These are phyloP conservation scores for Colletotrichum simmondsii DNA, from an alignment of 2,329 filamentous ascomycete genomes.

Conservation along the genomic window DNA sequence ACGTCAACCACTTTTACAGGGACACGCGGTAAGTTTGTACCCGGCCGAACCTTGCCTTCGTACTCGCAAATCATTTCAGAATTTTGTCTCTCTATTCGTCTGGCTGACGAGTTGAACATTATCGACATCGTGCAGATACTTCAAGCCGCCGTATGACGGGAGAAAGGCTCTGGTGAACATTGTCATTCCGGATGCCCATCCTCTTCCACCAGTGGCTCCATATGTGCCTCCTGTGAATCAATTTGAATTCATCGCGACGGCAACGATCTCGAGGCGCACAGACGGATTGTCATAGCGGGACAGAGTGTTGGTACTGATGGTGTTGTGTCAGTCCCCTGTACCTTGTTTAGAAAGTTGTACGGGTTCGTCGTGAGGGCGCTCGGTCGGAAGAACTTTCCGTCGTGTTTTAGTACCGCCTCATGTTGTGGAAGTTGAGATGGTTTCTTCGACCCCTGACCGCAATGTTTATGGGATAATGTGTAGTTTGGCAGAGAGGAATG, in stretches of 20 bases:
- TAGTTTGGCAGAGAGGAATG: neutral
- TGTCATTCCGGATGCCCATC: constrained; percentile 20
- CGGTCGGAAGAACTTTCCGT: constrained; percentile 8
- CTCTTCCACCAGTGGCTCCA: constrained; percentile 12
- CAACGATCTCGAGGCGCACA: constrained; percentile 32
- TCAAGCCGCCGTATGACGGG: constrained; percentile 14
- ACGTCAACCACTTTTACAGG: constrained; percentile 28
- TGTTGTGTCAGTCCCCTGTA: neutral
- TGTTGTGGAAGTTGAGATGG: constrained; percentile 5
- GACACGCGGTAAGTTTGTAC: constrained; percentile 29
- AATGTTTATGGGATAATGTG: neutral
- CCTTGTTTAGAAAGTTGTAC: neutral
- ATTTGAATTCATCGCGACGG: constrained; percentile 32
- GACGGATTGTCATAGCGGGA: constrained; percentile 25
- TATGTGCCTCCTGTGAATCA: constrained; percentile 25
- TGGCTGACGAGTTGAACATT: neutral
- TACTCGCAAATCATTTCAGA: neutral
- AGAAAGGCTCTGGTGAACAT: constrained; percentile 29
- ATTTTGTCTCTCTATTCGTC: neutral
- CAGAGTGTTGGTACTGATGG: neutral
- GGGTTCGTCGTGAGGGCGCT: neutral
- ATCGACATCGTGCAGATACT: constrained; percentile 1
- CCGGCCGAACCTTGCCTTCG: neutral
- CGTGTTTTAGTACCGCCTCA: constrained; percentile 27
- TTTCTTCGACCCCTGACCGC: neutral